phyloP scores from a whole-genome alignment of 371 early-diverging fungal species.

The Saksenaea vasiformis region DNA sequence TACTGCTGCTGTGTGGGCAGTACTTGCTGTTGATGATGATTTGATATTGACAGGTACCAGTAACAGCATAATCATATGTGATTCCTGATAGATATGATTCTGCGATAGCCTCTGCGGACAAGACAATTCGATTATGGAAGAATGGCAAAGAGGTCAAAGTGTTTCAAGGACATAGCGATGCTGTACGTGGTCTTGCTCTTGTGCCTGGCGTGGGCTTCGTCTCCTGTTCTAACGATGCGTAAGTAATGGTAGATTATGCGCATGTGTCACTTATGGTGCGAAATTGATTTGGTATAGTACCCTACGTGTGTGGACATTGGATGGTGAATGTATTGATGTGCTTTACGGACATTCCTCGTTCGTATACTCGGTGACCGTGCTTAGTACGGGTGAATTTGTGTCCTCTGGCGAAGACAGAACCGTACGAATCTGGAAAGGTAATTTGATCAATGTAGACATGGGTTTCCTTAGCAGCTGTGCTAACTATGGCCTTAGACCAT shows the following conservation, averaged over 20 bases:
- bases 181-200: slow-evolving; percentile 80
- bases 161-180: slow-evolving; percentile 88
- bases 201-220: slow-evolving; percentile 72
- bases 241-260: slow-evolving; percentile 3
- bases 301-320: slow-evolving; percentile 79
- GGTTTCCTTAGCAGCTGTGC: not conserved
- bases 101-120: slow-evolving; percentile 87
- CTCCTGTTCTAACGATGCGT: slow-evolving; percentile 92
- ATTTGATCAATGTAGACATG: slow-evolving; percentile 4
- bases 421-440: slow-evolving; percentile 87
- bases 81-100: not conserved
- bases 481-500: slow-evolving; percentile 42
- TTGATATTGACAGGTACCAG: slow-evolving; percentile 78
- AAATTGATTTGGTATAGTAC: slow-evolving; percentile 42
- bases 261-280: not conserved
- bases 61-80: not conserved
- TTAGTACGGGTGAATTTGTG: slow-evolving; percentile 79
- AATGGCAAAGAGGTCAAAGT: slow-evolving; percentile 69
- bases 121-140: slow-evolving; percentile 87
- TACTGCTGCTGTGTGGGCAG: slow-evolving; percentile 89
- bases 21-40: slow-evolving; percentile 72
- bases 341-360: slow-evolving; percentile 91
- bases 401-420: slow-evolving; percentile 95
- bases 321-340: slow-evolving; percentile 77
- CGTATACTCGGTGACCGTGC: slow-evolving; percentile 79